phyloP scores from a whole-genome alignment of 164 flowering plant species.

The Pachysandra terminalis region DNA sequence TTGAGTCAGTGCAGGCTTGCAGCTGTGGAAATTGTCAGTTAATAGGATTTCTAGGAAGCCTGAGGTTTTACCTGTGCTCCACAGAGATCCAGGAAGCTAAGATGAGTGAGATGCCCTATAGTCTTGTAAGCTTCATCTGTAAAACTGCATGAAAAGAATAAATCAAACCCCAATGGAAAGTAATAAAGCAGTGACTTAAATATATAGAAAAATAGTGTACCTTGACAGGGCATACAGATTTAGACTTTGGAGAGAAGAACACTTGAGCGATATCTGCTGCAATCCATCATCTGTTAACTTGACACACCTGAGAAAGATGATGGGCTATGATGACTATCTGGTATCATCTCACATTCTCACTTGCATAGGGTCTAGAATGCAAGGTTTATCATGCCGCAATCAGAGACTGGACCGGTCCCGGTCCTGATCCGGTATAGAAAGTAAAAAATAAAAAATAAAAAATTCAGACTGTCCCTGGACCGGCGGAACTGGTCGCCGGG shows the following conservation, averaged over 20 bases:
- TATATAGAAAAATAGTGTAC: constrained; percentile 38
- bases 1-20: constrained; percentile 1
- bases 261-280: constrained; percentile 52
- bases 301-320: constrained; percentile 52
- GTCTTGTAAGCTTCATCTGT: constrained; percentile 69
- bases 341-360: background rate
- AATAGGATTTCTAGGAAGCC: background rate
- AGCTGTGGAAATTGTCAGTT: background rate
- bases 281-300: constrained; percentile 79
- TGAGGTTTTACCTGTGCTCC: constrained; percentile 77
- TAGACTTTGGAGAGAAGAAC: constrained; percentile 53
- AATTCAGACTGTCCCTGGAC: too few relatives aligned
- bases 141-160: constrained; percentile 45
- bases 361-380: background rate
- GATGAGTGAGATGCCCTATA: constrained; percentile 47
- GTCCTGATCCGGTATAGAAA: too few relatives aligned
- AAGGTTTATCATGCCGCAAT: too few relatives aligned
- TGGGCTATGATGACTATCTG: background rate
- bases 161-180: constrained; percentile 4
- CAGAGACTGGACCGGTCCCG: too few relatives aligned
- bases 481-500: too few relatives aligned
- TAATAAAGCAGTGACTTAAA: too few relatives aligned
- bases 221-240: constrained; percentile 88
- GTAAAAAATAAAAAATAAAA: too few relatives aligned
- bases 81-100: constrained; percentile 78